These are phyloP conservation scores for Leonotis leonurus DNA, from an alignment of 257 asterid genomes.

Conservation along the genomic window DNA sequence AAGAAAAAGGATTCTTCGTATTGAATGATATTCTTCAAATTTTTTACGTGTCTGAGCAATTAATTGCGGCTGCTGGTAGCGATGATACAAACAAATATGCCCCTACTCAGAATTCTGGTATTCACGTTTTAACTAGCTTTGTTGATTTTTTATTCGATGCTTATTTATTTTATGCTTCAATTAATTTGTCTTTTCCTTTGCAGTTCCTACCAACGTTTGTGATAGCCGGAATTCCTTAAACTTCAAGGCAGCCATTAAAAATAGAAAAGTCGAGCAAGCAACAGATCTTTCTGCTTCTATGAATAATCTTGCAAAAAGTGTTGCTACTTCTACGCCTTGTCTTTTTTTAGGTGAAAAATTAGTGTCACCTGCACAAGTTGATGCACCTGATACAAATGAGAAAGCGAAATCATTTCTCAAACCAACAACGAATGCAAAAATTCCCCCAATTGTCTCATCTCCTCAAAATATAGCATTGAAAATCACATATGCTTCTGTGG, in stretches of 20 bases:
- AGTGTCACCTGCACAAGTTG: neutral
- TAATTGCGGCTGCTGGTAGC: neutral
- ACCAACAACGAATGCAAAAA: neutral
- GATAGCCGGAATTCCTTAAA: neutral
- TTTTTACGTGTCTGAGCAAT: conserved; percentile 12
- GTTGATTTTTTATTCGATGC: neutral
- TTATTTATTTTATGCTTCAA: neutral
- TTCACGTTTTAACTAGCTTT: neutral
- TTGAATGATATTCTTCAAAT: conserved; percentile 48
- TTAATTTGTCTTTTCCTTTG: neutral
- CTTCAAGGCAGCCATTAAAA: conserved; percentile 10
- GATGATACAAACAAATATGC: conserved; percentile 5
- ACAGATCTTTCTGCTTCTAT: neutral
- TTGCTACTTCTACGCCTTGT: conserved; percentile 11
- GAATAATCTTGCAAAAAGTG: conserved; percentile 3
- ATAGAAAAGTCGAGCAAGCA: conserved; percentile 12
- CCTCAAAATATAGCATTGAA: conserved; percentile 19
- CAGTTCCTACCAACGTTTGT: conserved; percentile 1
- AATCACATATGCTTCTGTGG: conserved; percentile 56
- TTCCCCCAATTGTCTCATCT: neutral
- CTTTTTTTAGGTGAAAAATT: neutral
- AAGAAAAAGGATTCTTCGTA: conserved; percentile 43
- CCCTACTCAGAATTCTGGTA: conserved; percentile 21
- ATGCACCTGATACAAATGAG: neutral
- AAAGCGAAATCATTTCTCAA: neutral